Conservation (phyloP, 2,329 filamentous ascomycete species). For the Trichoderma arundinaceum region DNA sequence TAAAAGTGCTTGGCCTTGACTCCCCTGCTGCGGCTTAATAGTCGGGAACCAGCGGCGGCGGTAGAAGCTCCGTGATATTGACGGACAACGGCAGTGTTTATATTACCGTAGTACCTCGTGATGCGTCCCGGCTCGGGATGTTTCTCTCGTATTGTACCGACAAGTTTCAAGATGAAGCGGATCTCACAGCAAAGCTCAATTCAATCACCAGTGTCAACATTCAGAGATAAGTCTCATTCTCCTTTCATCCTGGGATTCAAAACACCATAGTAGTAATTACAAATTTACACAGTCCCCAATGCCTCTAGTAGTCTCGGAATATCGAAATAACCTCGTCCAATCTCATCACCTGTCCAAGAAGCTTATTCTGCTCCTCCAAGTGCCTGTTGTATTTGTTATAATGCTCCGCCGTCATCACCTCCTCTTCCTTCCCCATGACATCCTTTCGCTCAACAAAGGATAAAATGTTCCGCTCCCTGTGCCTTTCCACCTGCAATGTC, state of each 20-base stretch:
- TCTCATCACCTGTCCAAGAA: slow-evolving; percentile 78
- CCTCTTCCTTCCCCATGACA: slow-evolving; percentile 81
- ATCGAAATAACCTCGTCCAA: slow-evolving; percentile 86
- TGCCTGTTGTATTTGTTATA: slow-evolving; percentile 65
- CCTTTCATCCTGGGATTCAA: not conserved
- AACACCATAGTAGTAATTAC: not conserved
- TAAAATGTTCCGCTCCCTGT: slow-evolving; percentile 73
- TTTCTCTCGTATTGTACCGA: not conserved
- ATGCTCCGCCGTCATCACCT: slow-evolving; percentile 77
- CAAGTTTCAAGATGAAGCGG: not conserved
- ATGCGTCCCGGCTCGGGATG: too few species aligned
- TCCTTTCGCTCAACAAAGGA: slow-evolving; percentile 84
- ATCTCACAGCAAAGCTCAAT: not conserved
- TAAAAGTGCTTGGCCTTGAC: not conserved
- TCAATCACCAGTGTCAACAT: too few species aligned
- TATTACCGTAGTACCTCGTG: too few species aligned
- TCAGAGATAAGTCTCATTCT: not conserved
- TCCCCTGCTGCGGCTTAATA: slow-evolving; percentile 5
- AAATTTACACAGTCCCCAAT: not conserved
- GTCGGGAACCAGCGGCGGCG: not conserved
- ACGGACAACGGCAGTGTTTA: too few species aligned
- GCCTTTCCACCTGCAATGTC: slow-evolving; percentile 76
- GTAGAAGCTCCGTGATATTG: not conserved
- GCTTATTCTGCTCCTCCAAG: slow-evolving; percentile 70
- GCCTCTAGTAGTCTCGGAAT: slow-evolving; percentile 73